These are phyloP conservation scores for Geotrichum citri-aurantii DNA, from an alignment of 1,139 yeast genomes.

Conservation along the genomic window DNA sequence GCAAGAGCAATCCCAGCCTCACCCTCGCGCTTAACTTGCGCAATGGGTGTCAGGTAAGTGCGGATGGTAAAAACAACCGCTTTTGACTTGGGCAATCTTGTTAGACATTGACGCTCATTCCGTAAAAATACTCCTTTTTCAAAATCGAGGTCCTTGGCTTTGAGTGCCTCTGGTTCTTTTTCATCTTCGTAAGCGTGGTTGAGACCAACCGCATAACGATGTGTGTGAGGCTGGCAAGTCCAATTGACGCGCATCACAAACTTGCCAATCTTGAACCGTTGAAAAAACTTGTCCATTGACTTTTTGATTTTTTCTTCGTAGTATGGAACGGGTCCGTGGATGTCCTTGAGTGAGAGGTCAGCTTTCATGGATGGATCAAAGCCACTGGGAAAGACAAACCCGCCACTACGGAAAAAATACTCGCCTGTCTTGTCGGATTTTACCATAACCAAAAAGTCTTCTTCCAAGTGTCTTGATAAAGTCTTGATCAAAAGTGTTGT, in stretches of 20 bases:
- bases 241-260: conserved; percentile 58
- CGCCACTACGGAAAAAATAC: conserved; percentile 58
- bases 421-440: conserved; percentile 53
- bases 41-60: conserved; percentile 59
- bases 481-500: conserved; percentile 40
- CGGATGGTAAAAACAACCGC: conserved; percentile 58
- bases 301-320: conserved; percentile 49
- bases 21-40: conserved; percentile 46
- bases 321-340: conserved; percentile 62
- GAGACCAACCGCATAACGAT: conserved; percentile 47
- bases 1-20: conserved; percentile 40
- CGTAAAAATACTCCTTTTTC: conserved; percentile 48
- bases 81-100: conserved; percentile 50
- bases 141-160: conserved; percentile 48
- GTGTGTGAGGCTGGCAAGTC: conserved; percentile 53
- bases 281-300: conserved; percentile 59
- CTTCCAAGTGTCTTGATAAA: conserved; percentile 52
- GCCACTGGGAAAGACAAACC: conserved; percentile 70
- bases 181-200: conserved; percentile 42
- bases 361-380: conserved; percentile 58
- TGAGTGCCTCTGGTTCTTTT: conserved; percentile 29
- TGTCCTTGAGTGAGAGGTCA: conserved; percentile 34
- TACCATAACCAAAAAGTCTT: conserved; percentile 57
- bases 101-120: conserved; percentile 57
- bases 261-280: conserved; percentile 45